These are phyloP conservation scores for Neurospora sp. DNA, from an alignment of 2,329 filamentous ascomycete species.

Conservation along the genomic window DNA sequence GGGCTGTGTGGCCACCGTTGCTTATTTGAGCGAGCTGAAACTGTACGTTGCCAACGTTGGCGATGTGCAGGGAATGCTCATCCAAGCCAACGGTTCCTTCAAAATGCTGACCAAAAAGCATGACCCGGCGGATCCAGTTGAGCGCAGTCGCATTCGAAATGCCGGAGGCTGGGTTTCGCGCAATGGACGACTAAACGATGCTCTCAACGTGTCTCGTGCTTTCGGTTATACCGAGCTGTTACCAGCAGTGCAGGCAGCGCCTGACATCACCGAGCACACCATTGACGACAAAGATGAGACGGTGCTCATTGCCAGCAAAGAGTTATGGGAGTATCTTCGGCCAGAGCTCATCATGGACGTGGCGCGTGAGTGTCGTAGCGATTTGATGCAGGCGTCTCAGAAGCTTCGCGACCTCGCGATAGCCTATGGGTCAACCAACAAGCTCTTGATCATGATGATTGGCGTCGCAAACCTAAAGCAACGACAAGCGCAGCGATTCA, in stretches of 20 bases:
- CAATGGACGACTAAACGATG: conserved; percentile 86
- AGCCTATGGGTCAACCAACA: conserved; percentile 84
- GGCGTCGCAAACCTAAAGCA: conserved; percentile 86
- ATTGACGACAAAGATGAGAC: conserved; percentile 87
- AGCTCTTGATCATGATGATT: conserved; percentile 99
- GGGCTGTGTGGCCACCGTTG: conserved; percentile 82
- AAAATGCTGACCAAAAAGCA: conserved; percentile 83
- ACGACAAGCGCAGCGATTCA: conserved; percentile 59
- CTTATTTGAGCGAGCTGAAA: conserved; percentile 83
- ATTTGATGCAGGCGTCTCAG: conserved; percentile 91
- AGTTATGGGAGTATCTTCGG: conserved; percentile 90
- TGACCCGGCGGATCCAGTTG: conserved; percentile 76
- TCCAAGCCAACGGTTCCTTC: conserved; percentile 77
- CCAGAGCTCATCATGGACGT: conserved; percentile 89
- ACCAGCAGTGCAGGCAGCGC: conserved; percentile 85
- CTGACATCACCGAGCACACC: conserved; percentile 67
- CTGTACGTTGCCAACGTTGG: conserved; percentile 93
- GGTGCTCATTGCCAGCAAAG: conserved; percentile 79
- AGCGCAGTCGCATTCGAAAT: conserved; percentile 82
- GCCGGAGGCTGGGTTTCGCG: conserved; percentile 93
- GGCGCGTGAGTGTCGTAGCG: conserved; percentile 71
- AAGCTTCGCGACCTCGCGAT: conserved; percentile 92
- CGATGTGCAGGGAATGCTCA: conserved; percentile 89
- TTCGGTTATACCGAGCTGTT: conserved; percentile 93
- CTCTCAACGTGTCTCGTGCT: conserved; percentile 81